Conservation (phyloP, 257 asterid species). For the Capsicum rhomboideum region DNA sequence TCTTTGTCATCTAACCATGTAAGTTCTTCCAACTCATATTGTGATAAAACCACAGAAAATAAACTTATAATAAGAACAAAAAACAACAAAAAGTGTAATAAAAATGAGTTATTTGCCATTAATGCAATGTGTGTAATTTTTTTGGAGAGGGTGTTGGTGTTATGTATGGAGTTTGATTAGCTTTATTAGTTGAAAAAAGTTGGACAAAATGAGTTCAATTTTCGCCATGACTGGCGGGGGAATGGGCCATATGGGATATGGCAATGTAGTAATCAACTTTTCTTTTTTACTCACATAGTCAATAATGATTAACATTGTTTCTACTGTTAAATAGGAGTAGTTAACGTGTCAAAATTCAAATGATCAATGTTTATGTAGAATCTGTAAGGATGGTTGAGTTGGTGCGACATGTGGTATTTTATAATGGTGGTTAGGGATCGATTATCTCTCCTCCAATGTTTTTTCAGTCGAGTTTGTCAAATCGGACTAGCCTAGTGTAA, state of each 20-base stretch:
- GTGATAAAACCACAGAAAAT: conserved; percentile 13
- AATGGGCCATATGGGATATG: conserved; percentile 17
- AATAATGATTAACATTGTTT: neutral
- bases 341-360: neutral
- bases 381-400: too few relatives aligned
- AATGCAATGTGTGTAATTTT: neutral
- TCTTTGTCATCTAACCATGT: conserved; percentile 54
- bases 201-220: conserved; percentile 11
- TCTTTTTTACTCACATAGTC: neutral
- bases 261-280: conserved; percentile 1
- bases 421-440: too few relatives aligned
- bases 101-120: conserved; percentile 24
- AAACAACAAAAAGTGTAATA: conserved; percentile 11
- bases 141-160: neutral
- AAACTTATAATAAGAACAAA: neutral
- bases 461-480: too few relatives aligned
- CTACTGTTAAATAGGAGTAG: neutral
- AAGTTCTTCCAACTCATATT: conserved; percentile 40
- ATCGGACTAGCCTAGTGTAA: too few relatives aligned
- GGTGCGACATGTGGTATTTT: too few relatives aligned
- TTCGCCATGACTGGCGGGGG: conserved; percentile 50
- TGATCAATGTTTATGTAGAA: neutral
- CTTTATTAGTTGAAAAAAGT: neutral
- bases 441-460: too few relatives aligned
- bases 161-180: neutral